Evolutionary conservation across 225 moss, liverwort and hornwort genomes (phyloP).

Genomic region (Physcomitrium patens): DNA sequence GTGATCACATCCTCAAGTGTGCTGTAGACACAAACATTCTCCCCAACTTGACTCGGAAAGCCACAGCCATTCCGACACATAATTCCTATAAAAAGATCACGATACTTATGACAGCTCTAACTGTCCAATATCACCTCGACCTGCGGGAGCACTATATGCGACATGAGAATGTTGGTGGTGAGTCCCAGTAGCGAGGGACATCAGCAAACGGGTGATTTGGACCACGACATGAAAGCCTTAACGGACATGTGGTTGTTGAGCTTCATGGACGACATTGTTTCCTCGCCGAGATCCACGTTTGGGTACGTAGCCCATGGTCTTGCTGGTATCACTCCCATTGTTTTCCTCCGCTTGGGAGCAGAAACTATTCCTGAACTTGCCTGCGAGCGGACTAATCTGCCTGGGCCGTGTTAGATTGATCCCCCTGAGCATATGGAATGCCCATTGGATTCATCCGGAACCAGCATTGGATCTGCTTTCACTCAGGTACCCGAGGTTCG

Average conservation of each 20-base stretch:
- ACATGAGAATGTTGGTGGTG: slow-evolving; percentile 54
- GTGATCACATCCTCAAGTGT: slow-evolving; percentile 58
- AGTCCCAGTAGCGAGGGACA: slow-evolving; percentile 67
- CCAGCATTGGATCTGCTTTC: slow-evolving; percentile 15
- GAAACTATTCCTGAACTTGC: too few species aligned
- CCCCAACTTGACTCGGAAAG: slow-evolving; percentile 38
- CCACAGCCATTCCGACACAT: slow-evolving; percentile 21
- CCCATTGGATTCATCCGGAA: slow-evolving; percentile 38
- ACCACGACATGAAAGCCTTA: slow-evolving; percentile 81
- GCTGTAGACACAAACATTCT: slow-evolving; percentile 51
- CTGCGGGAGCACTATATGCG: slow-evolving; percentile 63
- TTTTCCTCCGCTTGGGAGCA: too few species aligned
- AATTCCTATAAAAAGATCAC: too few species aligned
- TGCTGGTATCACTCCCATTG: slow-evolving; percentile 50
- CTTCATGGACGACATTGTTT: slow-evolving; percentile 68
- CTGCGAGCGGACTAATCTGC: slow-evolving; percentile 46
- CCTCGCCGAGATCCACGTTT: slow-evolving; percentile 89
- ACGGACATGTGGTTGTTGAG: slow-evolving; percentile 77
- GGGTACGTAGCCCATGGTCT: slow-evolving; percentile 83
- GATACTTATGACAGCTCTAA: slow-evolving; percentile 31
- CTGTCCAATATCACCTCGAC: slow-evolving; percentile 53
- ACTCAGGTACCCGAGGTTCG: slow-evolving; percentile 41
- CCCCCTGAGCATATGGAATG: slow-evolving; percentile 50
- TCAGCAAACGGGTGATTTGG: slow-evolving; percentile 56
- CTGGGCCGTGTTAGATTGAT: slow-evolving; percentile 63